Evolutionary conservation across 2,329 filamentous ascomycete species (phyloP).

Genomic region (Clonostachys byssicola): DNA sequence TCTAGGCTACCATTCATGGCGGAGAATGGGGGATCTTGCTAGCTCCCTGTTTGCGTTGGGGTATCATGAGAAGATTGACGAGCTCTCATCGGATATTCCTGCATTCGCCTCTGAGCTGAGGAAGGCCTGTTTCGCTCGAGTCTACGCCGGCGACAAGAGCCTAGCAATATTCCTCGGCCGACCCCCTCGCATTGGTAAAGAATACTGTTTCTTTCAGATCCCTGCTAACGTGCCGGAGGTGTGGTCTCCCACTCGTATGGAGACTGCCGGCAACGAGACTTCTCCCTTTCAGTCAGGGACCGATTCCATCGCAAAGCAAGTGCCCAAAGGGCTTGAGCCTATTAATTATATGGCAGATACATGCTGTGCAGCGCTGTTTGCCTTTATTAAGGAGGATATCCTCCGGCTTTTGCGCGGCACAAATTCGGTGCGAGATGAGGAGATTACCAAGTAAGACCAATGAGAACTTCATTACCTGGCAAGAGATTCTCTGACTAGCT

Average conservation of each 20-base stretch:
- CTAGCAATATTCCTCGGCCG: conserved; percentile 29
- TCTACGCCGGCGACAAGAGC: conserved; percentile 39
- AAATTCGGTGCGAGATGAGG: background rate
- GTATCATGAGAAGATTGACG: conserved; percentile 26
- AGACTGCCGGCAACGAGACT: too few species aligned
- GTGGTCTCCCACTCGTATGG: too few species aligned
- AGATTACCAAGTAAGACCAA: background rate
- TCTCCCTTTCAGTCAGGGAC: too few species aligned
- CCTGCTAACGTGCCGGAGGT: too few species aligned
- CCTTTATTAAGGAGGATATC: background rate
- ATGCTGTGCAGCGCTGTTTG: background rate
- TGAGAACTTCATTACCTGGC: too few species aligned
- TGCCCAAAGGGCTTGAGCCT: background rate
- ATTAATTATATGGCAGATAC: background rate
- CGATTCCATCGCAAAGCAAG: too few species aligned
- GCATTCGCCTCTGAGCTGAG: conserved; percentile 32
- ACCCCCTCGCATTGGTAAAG: conserved; percentile 30
- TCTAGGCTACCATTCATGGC: conserved; percentile 27
- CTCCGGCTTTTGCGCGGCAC: background rate
- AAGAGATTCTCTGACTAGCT: background rate
- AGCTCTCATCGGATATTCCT: conserved; percentile 18
- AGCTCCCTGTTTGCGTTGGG: conserved; percentile 40
- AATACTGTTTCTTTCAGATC: background rate
- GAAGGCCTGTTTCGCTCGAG: conserved; percentile 29
- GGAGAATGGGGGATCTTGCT: conserved; percentile 37